Evolutionary conservation across 1,284 basidiomycete genomes (phyloP).

Genomic region (Tilletia setariae): DNA sequence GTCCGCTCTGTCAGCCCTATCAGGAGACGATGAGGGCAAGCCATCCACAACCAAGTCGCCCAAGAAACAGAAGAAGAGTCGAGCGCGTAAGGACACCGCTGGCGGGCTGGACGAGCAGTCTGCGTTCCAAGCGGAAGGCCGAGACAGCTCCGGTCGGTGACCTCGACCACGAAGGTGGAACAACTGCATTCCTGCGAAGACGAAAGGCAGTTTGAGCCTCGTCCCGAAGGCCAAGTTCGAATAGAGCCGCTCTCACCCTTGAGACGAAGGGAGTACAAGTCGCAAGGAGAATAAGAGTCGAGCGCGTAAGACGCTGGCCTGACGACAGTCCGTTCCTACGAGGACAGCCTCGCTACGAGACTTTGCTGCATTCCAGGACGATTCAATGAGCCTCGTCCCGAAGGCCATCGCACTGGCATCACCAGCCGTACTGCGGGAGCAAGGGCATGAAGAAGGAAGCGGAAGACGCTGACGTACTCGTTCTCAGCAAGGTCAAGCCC

Average conservation of each 20-base stretch:
- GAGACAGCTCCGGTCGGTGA: no score
- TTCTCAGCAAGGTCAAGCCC: constrained; percentile 39
- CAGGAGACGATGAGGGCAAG: not conserved
- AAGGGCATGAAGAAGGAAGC: constrained; percentile 47
- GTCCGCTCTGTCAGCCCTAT: not conserved
- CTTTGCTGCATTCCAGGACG: no score
- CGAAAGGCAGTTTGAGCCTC: not conserved
- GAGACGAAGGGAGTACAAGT: not conserved
- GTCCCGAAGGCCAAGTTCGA: constrained; percentile 1
- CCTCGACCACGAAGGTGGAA: no score
- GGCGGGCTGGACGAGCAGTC: constrained; percentile 11
- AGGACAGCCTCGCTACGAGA: no score
- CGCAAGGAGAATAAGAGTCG: not conserved
- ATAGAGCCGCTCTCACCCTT: not conserved
- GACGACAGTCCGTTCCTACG: no score
- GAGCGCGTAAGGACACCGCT: constrained; percentile 5
- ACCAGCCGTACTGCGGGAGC: constrained; percentile 32
- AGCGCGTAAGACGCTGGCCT: no score
- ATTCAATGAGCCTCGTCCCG: constrained; percentile 13
- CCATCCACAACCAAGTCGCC: not conserved
- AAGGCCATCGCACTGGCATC: constrained; percentile 33
- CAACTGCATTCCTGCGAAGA: no score
- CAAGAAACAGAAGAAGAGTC: constrained; percentile 14
- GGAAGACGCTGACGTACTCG: constrained; percentile 48
- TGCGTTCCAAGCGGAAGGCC: no score